Evolutionary conservation across 495 filamentous ascomycete species (phyloP), one percentile per base, ranked within the genome.

Genomic region (Penicillium riverlandense): DNA sequence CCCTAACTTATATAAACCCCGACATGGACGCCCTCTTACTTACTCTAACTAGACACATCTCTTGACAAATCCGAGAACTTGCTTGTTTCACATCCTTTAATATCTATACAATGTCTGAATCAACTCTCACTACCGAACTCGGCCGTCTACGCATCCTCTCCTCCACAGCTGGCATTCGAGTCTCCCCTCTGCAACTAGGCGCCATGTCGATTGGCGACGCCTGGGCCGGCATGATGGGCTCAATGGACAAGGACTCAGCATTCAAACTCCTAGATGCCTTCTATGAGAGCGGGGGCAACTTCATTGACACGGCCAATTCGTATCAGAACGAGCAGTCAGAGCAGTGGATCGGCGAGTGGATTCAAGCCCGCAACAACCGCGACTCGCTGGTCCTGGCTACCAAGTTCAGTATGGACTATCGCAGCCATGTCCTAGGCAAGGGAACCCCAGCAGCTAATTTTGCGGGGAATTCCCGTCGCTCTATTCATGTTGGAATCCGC

Each of bases 301-400:
- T 87, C 63, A 77, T 89, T 47, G 82, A 86, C 53, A 85, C 80
- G 1, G 59, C 78, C 28, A 82, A 76, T 52, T 71, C 67, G 52
- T 86, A 88, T 61, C 83, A 88, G 45, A 60, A 62, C 52, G 77
- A 76, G 42, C 63, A 87, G 47, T 84, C 80, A 7, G 84, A 88
- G 59, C 49, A 48, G 0, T 84, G 78, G 79, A 69, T 88, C 41
- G 84, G 83, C 8, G 84, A 87, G 41, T 85, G 84, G 81, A 78
- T 87, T 75, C 65, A 63, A 10, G 35, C 50, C 12, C 59, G 66
- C 11, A 55, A 62, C 6, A 65, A 65, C 31, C 31, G 31, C 31
- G 76, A 79, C 47, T 61, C 75, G 47, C 71, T 80, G 46, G 79
- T 85, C 41, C 66, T 88, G 44, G 83, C 83, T 0, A 87, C 84